phyloP scores from a whole-genome alignment of 768 basidiomycete species.

The Flagelloscypha sp. region DNA sequence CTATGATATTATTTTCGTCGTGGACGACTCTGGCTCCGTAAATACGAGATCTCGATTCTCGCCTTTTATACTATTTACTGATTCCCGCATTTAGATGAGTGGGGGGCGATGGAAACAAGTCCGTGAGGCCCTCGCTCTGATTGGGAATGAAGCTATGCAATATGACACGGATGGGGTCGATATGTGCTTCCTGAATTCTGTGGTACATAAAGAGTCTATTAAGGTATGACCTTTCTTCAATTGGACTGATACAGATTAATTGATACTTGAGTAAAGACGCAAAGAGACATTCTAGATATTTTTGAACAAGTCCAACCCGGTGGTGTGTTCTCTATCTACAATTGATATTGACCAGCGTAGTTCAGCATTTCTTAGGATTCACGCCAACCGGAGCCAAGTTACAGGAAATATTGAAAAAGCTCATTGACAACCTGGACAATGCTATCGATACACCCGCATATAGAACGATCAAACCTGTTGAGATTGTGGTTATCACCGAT shows the following conservation, averaged over 20 bases:
- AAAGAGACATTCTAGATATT: neutral
- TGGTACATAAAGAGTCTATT: neutral
- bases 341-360: neutral
- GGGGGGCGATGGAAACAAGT: conserved; percentile 2
- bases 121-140: conserved; percentile 1
- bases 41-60: neutral
- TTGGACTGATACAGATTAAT: neutral
- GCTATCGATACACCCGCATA: conserved; percentile 7
- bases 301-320: conserved; percentile 4
- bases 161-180: conserved; percentile 3
- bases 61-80: neutral
- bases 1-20: conserved; percentile 4
- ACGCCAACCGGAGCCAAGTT: conserved; percentile 4
- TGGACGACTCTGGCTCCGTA: conserved; percentile 7
- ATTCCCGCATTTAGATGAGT: neutral
- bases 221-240: neutral
- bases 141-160: conserved; percentile 7
- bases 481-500: conserved; percentile 8
- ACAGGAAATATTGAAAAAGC: neutral
- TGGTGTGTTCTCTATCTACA: neutral
- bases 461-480: conserved; percentile 8
- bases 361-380: neutral
- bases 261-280: neutral
- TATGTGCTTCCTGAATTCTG: conserved; percentile 6
- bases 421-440: conserved; percentile 6